Percentiles rank a stretch among this genome's conserved stretches.
Evolutionary conservation across 2,329 filamentous ascomycete species (phyloP).

Genomic region (Periconia macrospinosa): DNA sequence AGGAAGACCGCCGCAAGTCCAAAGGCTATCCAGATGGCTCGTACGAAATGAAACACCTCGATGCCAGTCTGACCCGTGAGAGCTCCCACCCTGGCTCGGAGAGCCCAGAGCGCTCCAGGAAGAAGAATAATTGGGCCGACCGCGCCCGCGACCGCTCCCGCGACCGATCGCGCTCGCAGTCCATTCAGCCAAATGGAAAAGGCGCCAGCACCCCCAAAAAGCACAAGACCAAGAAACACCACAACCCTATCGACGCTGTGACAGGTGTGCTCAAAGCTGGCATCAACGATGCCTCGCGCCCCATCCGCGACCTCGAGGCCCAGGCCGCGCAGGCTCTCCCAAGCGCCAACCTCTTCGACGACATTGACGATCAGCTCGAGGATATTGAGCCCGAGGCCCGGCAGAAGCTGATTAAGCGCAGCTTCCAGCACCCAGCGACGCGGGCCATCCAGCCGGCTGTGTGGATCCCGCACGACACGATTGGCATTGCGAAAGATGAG

Average conservation of each 20-base stretch:
- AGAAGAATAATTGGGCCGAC: constrained; percentile 30
- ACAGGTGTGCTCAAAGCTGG: constrained; percentile 28
- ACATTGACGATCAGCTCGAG: constrained; percentile 89
- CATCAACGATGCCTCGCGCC: constrained; percentile 31
- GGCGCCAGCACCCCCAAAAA: constrained; percentile 10
- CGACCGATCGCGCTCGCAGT: constrained; percentile 30
- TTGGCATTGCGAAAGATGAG: constrained; percentile 92
- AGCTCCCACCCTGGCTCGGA: constrained; percentile 9
- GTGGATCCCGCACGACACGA: constrained; percentile 89
- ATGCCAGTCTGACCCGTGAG: constrained; percentile 6
- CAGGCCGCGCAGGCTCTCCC: constrained; percentile 54
- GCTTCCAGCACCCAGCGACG: constrained; percentile 88
- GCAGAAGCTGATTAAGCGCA: constrained; percentile 79
- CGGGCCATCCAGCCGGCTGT: constrained; percentile 83
- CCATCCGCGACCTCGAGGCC: constrained; percentile 41
- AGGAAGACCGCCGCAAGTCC: constrained; percentile 19
- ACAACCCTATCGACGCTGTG: constrained; percentile 29
- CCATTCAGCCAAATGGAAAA: constrained; percentile 9
- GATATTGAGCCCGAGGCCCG: constrained; percentile 89
- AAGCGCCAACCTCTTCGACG: constrained; percentile 80
- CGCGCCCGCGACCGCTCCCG: constrained; percentile 31
- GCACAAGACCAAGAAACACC: constrained; percentile 18
- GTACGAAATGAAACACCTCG: constrained; percentile 33
- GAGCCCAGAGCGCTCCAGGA: constrained; percentile 21
- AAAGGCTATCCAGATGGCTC: constrained; percentile 18